Conservation (phyloP, 176 grass and related monocot species). For the Paspalum vaginatum region DNA sequence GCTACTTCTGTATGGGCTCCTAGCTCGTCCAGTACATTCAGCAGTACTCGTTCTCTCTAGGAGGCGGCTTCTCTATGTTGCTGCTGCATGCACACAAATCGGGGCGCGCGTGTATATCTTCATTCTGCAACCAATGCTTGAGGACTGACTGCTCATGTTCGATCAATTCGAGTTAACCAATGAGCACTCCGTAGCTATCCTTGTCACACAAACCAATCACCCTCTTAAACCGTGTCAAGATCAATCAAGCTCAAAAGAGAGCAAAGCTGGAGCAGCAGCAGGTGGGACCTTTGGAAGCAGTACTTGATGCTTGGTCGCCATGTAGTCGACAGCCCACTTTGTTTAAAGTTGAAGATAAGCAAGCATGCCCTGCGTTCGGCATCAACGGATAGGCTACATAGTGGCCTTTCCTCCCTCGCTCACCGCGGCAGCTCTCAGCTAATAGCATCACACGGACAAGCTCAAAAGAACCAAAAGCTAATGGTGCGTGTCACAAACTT, state of each 20-base stretch:
- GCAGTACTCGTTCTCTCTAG: too few relatives aligned
- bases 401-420: neutral
- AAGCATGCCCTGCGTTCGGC: constrained; percentile 6
- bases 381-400: neutral
- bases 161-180: neutral
- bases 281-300: too few relatives aligned
- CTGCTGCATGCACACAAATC: too few relatives aligned
- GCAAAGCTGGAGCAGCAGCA: neutral
- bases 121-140: neutral
- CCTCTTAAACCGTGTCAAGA: neutral
- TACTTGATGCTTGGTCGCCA: neutral
- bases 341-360: constrained; percentile 42
- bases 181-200: neutral
- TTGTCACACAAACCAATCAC: neutral
- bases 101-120: too few relatives aligned
- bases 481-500: neutral
- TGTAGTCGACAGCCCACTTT: neutral
- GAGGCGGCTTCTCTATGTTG: too few relatives aligned
- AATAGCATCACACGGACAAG: neutral
- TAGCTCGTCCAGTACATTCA: too few relatives aligned
- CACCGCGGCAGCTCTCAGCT: neutral
- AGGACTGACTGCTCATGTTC: neutral
- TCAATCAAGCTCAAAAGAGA: neutral
- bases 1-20: neutral
- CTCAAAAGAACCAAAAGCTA: neutral